Evolutionary conservation across 495 filamentous ascomycete species (phyloP).

Genomic region (Aspergillus nidulans): DNA sequence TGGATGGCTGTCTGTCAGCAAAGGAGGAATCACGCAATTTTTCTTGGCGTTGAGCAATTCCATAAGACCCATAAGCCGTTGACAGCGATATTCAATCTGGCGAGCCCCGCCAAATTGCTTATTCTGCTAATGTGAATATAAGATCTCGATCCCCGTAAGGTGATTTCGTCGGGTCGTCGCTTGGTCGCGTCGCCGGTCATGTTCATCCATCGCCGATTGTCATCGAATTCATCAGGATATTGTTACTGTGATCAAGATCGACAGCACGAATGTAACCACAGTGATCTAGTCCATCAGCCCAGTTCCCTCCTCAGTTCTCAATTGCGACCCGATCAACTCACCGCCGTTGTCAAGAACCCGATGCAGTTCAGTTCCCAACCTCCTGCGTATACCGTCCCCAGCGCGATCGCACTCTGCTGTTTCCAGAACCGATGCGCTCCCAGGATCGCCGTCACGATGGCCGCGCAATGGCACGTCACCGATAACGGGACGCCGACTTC

Average conservation of each 20-base stretch:
- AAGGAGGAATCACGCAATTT: conserved; percentile 11
- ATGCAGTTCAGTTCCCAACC: conserved; percentile 65
- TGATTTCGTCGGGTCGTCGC: neutral
- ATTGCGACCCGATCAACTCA: conserved; percentile 29
- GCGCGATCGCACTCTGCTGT: conserved; percentile 61
- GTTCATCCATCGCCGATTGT: neutral
- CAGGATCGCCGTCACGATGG: conserved; percentile 52
- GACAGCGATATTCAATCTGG: too few species aligned
- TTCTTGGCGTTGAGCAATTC: conserved; percentile 9
- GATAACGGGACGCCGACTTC: conserved; percentile 63
- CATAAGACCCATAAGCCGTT: neutral
- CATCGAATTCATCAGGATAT: neutral
- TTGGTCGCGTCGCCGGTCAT: neutral
- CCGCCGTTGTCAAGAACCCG: conserved; percentile 42
- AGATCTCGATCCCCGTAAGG: neutral
- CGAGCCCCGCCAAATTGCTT: neutral
- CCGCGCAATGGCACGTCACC: conserved; percentile 51
- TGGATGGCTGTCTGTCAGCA: neutral
- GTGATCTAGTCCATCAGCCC: conserved; percentile 10
- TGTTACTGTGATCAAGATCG: neutral
- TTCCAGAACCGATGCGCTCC: conserved; percentile 66
- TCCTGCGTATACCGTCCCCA: conserved; percentile 60
- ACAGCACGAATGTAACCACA: neutral
- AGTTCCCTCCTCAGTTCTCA: neutral
- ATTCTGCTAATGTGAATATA: conserved; percentile 1